Evolutionary conservation across 2,329 filamentous ascomycete genomes (phyloP), one percentile per base, ranked within the genome.

Genomic region (Alternaria dauci): DNA sequence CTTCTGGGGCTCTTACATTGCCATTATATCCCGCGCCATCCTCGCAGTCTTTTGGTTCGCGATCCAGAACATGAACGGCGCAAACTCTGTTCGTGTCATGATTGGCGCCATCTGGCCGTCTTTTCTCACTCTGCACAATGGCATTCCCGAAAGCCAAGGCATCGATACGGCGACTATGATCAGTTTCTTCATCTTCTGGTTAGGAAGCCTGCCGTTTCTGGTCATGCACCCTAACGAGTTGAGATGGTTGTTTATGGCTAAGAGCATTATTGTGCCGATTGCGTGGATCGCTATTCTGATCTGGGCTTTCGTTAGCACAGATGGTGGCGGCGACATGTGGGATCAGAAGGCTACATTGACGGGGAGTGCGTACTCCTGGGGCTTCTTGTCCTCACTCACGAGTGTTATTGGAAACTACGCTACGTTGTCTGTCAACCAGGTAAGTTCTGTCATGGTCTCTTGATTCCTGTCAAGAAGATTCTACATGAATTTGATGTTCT

Each of bases 31-130:
- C 0, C 80, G 85, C 11, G 80, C 81, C 39, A 83, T 87, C 57
- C 81, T 87, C 4, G 85, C 85, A 5, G 72, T 87, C 18, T 86
- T 88, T 74, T 87, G 86, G 89, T 87, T 90, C 54, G 87, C 88
- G 0, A 89, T 91, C 47, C 87, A 90, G 66, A 87, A 85, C 41
- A 86, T 87, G 61, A 89, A 88, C 63, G 88, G 88, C 0, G 87
- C 84, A 0, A 85, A 86, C 58, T 80, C 81, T 0, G 79, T 86
- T 8, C 77, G 78, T 5, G 82, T 83, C 43, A 85, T 86, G 76
- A 68, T 87, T 14, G 81, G 81, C 8, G 84, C 85, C 2, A 87
- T 87, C 63, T 88, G 86, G 84, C 87, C 87, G 0, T 84, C 81
- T 9, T 89, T 86, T 65, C 74, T 81, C 1, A 78, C 79, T 0